Evolutionary conservation across 2,329 filamentous ascomycete genomes (phyloP).

Genomic region (Monosporascus ibericus): DNA sequence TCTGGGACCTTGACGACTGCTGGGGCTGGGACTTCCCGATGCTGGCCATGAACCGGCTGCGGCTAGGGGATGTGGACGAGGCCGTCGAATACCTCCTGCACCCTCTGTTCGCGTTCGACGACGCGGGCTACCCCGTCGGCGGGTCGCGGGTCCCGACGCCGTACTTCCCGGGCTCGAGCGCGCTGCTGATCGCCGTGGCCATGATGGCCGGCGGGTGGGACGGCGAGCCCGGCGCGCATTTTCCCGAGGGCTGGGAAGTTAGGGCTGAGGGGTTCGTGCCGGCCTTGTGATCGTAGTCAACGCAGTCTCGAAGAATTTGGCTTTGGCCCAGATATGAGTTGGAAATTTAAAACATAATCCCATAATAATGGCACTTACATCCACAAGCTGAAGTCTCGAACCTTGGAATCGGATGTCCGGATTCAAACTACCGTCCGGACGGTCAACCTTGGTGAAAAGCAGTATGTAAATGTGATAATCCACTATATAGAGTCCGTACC

Average conservation of each 20-base stretch:
- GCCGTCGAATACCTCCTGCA: conserved; percentile 40
- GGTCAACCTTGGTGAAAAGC: too few relatives aligned
- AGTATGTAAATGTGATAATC: too few relatives aligned
- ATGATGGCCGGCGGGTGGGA: conserved; percentile 56
- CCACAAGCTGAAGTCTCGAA: too few relatives aligned
- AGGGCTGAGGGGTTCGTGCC: conserved; percentile 41
- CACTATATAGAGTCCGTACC: too few relatives aligned
- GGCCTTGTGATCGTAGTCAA: conserved; percentile 19
- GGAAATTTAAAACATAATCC: too few relatives aligned
- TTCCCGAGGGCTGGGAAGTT: conserved; percentile 42
- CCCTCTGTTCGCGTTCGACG: conserved; percentile 47
- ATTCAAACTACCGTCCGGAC: too few relatives aligned
- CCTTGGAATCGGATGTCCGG: too few relatives aligned
- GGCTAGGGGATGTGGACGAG: conserved; percentile 32
- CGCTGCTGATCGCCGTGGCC: conserved; percentile 44
- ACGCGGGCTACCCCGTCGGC: conserved; percentile 48
- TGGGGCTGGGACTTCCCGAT: conserved; percentile 41
- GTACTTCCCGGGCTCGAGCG: conserved; percentile 47
- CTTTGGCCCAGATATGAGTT: too few relatives aligned
- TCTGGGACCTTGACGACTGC: conserved; percentile 33
- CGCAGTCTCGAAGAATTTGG: neutral
- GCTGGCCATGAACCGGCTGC: conserved; percentile 37
- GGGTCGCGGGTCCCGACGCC: conserved; percentile 48
- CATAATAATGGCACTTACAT: too few relatives aligned
- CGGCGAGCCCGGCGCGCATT: conserved; percentile 37